These are phyloP conservation scores for Escovopsis sp. DNA, from an alignment of 2,329 filamentous ascomycete species.

Conservation along the genomic window DNA sequence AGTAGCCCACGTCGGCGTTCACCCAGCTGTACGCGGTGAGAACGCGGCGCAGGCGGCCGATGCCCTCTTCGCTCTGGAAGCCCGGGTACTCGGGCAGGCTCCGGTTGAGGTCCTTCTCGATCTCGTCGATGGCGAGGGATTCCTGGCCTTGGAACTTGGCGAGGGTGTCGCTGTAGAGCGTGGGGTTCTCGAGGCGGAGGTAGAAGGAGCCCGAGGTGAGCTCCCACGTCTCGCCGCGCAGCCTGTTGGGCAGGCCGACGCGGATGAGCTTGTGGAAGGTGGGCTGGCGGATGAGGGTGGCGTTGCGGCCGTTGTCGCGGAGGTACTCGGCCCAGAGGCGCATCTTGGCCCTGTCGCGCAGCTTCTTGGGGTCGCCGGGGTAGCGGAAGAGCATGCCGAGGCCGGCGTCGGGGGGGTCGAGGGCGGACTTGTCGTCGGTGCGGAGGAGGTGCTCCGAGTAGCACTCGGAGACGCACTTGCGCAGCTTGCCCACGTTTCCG, in stretches of 20 bases:
- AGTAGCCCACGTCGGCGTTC: conserved; percentile 91
- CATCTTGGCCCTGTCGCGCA: conserved; percentile 94
- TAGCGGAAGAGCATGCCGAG: conserved; percentile 87
- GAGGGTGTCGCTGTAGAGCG: conserved; percentile 69
- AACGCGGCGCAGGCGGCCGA: conserved; percentile 74
- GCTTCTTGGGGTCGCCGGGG: conserved; percentile 84
- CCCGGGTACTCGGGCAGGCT: conserved; percentile 94
- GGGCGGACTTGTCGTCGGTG: conserved; percentile 44
- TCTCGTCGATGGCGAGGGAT: conserved; percentile 94
- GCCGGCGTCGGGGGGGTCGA: conserved; percentile 63
- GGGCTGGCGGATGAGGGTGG: conserved; percentile 82
- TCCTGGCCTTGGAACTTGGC: conserved; percentile 70
- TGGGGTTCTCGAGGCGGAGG: conserved; percentile 71
- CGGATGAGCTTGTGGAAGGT: conserved; percentile 96
- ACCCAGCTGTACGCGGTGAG: conserved; percentile 97
- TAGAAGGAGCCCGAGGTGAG: conserved; percentile 84
- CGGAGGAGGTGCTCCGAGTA: conserved; percentile 77
- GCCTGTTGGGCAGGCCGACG: conserved; percentile 82
- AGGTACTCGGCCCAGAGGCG: conserved; percentile 93
- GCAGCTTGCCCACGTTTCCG: conserved; percentile 73
- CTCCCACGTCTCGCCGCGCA: conserved; percentile 94
- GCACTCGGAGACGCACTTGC: conserved; percentile 65
- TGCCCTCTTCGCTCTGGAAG: conserved; percentile 92
- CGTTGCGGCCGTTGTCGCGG: conserved; percentile 84
- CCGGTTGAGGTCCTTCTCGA: conserved; percentile 94